Conservation (phyloP, 2,329 filamentous ascomycete species). For the Ramularia endophylla region DNA sequence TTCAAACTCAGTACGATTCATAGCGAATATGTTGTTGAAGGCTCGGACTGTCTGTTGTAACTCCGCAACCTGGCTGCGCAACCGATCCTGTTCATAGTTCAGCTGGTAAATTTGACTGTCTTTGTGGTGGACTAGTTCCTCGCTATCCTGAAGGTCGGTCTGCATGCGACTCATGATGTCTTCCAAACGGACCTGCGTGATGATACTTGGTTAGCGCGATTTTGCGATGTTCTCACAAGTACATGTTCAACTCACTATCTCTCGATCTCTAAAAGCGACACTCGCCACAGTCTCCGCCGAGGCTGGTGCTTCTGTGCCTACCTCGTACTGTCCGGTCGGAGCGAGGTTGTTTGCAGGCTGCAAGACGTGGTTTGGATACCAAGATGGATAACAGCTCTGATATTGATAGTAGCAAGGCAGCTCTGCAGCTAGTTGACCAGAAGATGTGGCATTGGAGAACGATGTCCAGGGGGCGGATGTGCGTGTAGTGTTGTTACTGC, state of each 20-base stretch:
- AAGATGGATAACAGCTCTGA: neutral
- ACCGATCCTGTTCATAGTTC: conserved; percentile 1
- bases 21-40: conserved; percentile 4
- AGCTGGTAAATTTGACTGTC: conserved; percentile 7
- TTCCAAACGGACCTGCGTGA: conserved; percentile 8
- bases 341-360: neutral
- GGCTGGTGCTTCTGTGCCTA: too few species aligned
- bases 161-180: conserved; percentile 15
- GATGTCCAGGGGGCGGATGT: too few species aligned
- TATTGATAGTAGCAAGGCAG: neutral
- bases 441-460: too few species aligned
- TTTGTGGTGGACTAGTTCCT: conserved; percentile 9
- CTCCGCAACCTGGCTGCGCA: conserved; percentile 5
- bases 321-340: too few species aligned
- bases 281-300: conserved; percentile 9
- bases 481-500: conserved; percentile 8
- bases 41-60: conserved; percentile 7
- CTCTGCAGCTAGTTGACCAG: neutral
- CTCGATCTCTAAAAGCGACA: conserved; percentile 24
- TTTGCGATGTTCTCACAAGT: too few species aligned
- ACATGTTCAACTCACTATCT: conserved; percentile 19
- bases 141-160: conserved; percentile 11
- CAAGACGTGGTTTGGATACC: neutral
- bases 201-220: too few species aligned
- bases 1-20: conserved; percentile 9